Percentiles rank a stretch among this genome's conserved stretches.
Evolutionary conservation across 192 early-diverging fungal genomes (phyloP).

Genomic region (Coemansia biformis): DNA sequence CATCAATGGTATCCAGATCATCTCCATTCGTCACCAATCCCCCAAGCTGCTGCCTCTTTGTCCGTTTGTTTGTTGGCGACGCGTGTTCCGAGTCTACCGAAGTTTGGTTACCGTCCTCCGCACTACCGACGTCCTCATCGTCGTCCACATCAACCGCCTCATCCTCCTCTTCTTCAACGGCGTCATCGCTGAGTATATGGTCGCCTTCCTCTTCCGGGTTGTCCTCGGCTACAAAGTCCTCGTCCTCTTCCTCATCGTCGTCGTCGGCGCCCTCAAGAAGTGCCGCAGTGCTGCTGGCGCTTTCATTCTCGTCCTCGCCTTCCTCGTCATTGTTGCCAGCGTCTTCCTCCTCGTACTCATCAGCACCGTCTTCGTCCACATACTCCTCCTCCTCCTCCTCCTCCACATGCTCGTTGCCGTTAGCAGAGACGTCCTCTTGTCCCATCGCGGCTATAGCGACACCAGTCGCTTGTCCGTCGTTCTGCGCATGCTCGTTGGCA

Average conservation of each 20-base stretch:
- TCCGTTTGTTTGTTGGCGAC: constrained; percentile 21
- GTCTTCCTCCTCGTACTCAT: constrained; percentile 3
- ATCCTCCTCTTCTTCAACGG: constrained; percentile 7
- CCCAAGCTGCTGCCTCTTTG: constrained; percentile 7
- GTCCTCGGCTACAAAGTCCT: constrained; percentile 36
- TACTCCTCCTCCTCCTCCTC: too few relatives aligned
- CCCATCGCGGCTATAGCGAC: not conserved
- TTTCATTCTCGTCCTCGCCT: constrained; percentile 6
- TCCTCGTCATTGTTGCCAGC: not conserved
- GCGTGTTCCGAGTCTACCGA: constrained; percentile 10
- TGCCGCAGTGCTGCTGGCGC: constrained; percentile 11
- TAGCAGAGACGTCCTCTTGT: not conserved
- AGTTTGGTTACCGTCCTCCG: not conserved
- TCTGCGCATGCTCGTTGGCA: constrained; percentile 19
- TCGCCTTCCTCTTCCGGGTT: constrained; percentile 25
- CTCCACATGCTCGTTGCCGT: too few relatives aligned
- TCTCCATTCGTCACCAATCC: not conserved
- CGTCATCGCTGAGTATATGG: constrained; percentile 29
- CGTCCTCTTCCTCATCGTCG: constrained; percentile 27
- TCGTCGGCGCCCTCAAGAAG: constrained; percentile 13
- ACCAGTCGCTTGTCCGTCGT: too few relatives aligned
- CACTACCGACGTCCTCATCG: constrained; percentile 1
- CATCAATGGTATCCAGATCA: constrained; percentile 4
- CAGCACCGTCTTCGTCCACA: not conserved
- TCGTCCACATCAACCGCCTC: constrained; percentile 3